phyloP scores from a whole-genome alignment of 2,329 filamentous ascomycete genomes.

The Trichoderma simmonsii region DNA sequence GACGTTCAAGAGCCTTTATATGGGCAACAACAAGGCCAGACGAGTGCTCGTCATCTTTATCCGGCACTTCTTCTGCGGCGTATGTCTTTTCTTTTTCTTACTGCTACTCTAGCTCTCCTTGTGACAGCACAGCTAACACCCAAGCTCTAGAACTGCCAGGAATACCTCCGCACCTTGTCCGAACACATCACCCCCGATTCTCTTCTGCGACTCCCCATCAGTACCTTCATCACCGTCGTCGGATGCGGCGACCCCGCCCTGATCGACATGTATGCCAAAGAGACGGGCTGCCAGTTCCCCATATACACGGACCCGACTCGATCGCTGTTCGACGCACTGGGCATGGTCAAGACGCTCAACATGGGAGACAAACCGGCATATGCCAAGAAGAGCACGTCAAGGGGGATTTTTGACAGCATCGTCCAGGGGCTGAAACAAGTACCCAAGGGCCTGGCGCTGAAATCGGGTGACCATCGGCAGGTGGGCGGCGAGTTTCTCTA shows the following conservation, averaged over 20 bases:
- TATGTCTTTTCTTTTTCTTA: conserved; percentile 41
- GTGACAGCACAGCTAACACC: conserved; percentile 20
- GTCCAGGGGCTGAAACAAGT: conserved; percentile 59
- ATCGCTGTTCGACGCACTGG: conserved; percentile 63
- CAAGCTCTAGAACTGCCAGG: conserved; percentile 64
- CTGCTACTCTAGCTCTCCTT: neutral
- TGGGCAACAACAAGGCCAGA: conserved; percentile 49
- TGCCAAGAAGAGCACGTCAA: conserved; percentile 53
- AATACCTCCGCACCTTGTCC: conserved; percentile 64
- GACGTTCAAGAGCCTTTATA: conserved; percentile 62
- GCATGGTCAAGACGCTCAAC: conserved; percentile 63
- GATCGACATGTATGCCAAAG: conserved; percentile 62
- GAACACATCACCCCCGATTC: conserved; percentile 52
- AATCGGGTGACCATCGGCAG: conserved; percentile 64
- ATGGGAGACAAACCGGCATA: conserved; percentile 63
- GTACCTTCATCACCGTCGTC: conserved; percentile 65
- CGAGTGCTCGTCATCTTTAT: conserved; percentile 70
- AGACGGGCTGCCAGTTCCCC: conserved; percentile 66
- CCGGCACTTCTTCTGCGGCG: conserved; percentile 77
- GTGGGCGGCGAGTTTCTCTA: conserved; percentile 80
- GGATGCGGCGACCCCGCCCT: conserved; percentile 69
- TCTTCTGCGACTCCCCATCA: conserved; percentile 49
- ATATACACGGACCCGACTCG: conserved; percentile 73
- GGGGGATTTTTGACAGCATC: conserved; percentile 50
- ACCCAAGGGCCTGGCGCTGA: conserved; percentile 55